Percentiles rank a stretch among this genome's conserved stretches.
Evolutionary conservation across 495 filamentous ascomycete species (phyloP).

Genomic region (Melanomma pulvis-pyrius): DNA sequence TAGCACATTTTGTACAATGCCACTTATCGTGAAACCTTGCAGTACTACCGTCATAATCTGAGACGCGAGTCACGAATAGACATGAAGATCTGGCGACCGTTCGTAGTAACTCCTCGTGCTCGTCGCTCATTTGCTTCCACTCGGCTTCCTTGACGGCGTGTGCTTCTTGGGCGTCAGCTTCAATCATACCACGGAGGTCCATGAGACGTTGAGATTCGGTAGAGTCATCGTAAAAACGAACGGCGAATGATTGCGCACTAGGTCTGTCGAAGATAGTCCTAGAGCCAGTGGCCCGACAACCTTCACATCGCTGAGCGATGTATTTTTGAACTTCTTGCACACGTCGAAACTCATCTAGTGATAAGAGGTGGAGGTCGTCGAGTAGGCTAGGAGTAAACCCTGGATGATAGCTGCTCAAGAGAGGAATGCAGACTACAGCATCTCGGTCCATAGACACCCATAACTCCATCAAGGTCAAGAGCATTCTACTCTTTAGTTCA

Average conservation of each 20-base stretch:
- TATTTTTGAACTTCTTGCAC: slow-evolving; percentile 54
- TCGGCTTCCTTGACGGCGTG: slow-evolving; percentile 49
- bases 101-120: slow-evolving; percentile 49
- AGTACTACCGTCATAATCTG: not conserved
- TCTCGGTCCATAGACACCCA: slow-evolving; percentile 51
- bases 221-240: slow-evolving; percentile 49
- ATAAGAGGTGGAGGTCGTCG: slow-evolving; percentile 53
- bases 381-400: slow-evolving; percentile 51
- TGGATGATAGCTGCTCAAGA: slow-evolving; percentile 47
- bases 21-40: slow-evolving; percentile 35
- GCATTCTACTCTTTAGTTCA: slow-evolving; percentile 51
- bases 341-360: slow-evolving; percentile 49
- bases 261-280: slow-evolving; percentile 53
- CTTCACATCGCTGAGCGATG: slow-evolving; percentile 44
- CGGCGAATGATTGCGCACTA: slow-evolving; percentile 48
- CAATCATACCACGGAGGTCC: slow-evolving; percentile 47
- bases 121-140: slow-evolving; percentile 42
- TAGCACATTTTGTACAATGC: slow-evolving; percentile 45
- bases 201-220: slow-evolving; percentile 8
- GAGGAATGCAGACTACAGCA: slow-evolving; percentile 41
- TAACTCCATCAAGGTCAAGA: slow-evolving; percentile 50
- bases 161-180: slow-evolving; percentile 32
- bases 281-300: slow-evolving; percentile 2
- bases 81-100: slow-evolving; percentile 39
- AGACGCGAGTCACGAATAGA: not conserved